phyloP scores from a whole-genome alignment of 2,329 filamentous ascomycete species.

The Plectosphaerella sp. region DNA sequence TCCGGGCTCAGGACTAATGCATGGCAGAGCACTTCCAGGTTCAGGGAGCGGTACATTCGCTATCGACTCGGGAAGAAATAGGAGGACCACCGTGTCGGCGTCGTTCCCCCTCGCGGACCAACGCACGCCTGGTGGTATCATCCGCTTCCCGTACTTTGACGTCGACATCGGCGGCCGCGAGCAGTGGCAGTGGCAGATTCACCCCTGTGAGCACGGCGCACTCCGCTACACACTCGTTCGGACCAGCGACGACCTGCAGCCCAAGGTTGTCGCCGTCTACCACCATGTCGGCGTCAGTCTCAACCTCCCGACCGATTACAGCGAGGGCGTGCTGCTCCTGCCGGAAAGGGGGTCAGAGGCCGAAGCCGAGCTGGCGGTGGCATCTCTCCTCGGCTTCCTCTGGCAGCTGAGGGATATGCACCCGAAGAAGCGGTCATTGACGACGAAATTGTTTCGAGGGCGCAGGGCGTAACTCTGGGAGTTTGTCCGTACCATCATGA shows the following conservation, averaged over 20 bases:
- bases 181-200: constrained; percentile 6
- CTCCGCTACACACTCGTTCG: constrained; percentile 10
- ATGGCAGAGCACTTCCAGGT: constrained; percentile 1
- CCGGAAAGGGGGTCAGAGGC: constrained; percentile 1
- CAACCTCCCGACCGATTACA: constrained; percentile 6
- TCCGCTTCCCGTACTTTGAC: constrained; percentile 7
- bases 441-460: neutral
- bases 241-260: neutral
- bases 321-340: constrained; percentile 10
- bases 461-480: neutral
- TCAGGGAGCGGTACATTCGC: neutral
- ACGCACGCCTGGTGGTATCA: neutral
- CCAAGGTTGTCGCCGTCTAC: constrained; percentile 9
- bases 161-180: neutral
- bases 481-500: too few relatives aligned
- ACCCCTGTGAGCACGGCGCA: constrained; percentile 3
- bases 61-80: neutral
- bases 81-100: neutral
- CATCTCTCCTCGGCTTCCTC: constrained; percentile 3
- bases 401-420: constrained; percentile 6
- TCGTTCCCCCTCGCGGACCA: constrained; percentile 3
- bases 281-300: constrained; percentile 10
- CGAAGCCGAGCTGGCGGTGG: constrained; percentile 4
- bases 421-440: constrained; percentile 3
- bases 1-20: neutral